Conservation (phyloP, 139 green algal species). For the Haematococcus sp. region DNA sequence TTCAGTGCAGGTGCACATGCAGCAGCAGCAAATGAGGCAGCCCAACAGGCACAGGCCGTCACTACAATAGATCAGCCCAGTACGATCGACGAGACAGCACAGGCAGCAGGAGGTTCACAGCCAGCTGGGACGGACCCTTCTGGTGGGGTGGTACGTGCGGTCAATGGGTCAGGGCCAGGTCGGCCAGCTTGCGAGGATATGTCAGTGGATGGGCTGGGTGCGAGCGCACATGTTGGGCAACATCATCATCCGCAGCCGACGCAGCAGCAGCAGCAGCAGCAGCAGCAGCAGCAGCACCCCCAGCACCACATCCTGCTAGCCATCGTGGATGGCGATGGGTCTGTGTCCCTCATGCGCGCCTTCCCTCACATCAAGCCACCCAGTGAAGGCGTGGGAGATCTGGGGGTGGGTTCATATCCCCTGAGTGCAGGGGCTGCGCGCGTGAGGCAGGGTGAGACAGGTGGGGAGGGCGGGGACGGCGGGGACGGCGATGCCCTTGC, state of each 20-base stretch:
- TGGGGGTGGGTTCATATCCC: background rate
- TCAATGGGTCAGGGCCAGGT: background rate
- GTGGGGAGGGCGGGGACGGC: no score
- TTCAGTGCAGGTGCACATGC: conserved; percentile 16
- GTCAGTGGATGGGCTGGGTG: no score
- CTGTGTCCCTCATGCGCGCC: conserved; percentile 31
- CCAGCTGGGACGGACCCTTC: background rate
- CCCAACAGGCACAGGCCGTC: background rate
- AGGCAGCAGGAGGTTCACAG: background rate
- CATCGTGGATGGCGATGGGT: conserved; percentile 42
- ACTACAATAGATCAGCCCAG: background rate
- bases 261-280: background rate
- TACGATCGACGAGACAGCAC: background rate
- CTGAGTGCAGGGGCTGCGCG: no score
- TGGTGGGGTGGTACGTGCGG: background rate
- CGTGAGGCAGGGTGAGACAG: no score
- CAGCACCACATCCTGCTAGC: conserved; percentile 29
- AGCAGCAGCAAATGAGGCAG: no score
- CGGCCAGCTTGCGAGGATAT: no score
- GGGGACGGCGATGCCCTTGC: no score
- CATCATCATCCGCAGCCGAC: background rate
- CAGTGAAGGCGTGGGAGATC: conserved; percentile 34
- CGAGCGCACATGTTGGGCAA: no score
- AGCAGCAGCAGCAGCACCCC: background rate
- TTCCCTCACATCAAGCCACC: conserved; percentile 44